A percentile compares a stretch with the other conserved stretches of the same genome.
Conservation (phyloP, 2,329 filamentous ascomycete genomes). For the Alternaria panax region DNA sequence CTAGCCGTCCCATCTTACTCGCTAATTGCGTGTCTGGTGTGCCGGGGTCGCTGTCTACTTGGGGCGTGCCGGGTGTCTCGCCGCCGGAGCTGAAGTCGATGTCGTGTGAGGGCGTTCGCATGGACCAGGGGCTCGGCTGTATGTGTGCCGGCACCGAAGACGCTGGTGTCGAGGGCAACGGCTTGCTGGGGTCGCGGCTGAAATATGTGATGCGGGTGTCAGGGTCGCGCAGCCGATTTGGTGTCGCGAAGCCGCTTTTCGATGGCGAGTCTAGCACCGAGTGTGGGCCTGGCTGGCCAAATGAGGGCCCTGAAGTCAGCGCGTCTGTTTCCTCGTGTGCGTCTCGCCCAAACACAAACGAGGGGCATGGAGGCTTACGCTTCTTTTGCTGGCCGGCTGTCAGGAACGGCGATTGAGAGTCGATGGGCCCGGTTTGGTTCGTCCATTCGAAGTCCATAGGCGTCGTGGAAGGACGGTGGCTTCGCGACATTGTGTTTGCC, state of each 20-base stretch:
- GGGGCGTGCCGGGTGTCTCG: conserved; percentile 58
- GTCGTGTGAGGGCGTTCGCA: conserved; percentile 47
- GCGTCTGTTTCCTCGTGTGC: conserved; percentile 2
- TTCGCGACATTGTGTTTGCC: conserved; percentile 33
- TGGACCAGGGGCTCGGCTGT: conserved; percentile 42
- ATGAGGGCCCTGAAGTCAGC: conserved; percentile 24
- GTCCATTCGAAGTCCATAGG: conserved; percentile 65
- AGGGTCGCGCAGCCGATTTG: conserved; percentile 56
- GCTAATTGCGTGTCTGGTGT: conserved; percentile 51
- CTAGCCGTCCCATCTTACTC: conserved; percentile 37
- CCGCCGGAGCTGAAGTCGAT: conserved; percentile 57
- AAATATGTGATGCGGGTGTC: conserved; percentile 61
- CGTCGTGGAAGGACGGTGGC: conserved; percentile 51
- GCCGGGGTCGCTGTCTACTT: conserved; percentile 53
- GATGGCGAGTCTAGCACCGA: conserved; percentile 55
- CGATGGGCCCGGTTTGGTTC: conserved; percentile 56
- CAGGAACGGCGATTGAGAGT: conserved; percentile 58
- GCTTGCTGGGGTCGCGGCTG: conserved; percentile 45
- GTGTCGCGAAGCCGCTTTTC: conserved; percentile 53
- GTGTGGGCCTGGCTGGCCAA: conserved; percentile 39
- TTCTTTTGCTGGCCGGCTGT: conserved; percentile 46
- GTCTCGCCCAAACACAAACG: conserved; percentile 8
- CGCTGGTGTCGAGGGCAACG: conserved; percentile 42
- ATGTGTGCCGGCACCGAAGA: conserved; percentile 38
- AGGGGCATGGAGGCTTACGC: conserved; percentile 39